phyloP scores from a whole-genome alignment of 2,329 filamentous ascomycete species.

The Epichloe amarillans region DNA sequence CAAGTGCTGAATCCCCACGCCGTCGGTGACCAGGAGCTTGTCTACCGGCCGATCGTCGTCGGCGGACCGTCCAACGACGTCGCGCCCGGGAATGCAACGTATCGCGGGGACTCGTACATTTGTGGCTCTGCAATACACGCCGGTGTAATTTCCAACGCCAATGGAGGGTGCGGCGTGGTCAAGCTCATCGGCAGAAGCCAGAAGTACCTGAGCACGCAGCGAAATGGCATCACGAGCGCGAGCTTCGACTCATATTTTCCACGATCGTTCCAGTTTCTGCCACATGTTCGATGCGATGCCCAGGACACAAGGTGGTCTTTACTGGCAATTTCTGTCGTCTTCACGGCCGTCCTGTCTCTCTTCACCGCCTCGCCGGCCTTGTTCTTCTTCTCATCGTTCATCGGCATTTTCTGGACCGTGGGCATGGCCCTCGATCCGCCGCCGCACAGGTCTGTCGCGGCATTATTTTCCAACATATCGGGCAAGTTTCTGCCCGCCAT shows the following conservation, averaged over 20 bases:
- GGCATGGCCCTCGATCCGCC: constrained; percentile 84
- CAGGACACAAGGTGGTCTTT: constrained; percentile 74
- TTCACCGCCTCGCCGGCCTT: constrained; percentile 66
- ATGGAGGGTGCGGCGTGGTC: constrained; percentile 74
- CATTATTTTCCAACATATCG: constrained; percentile 62
- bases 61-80: constrained; percentile 44
- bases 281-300: constrained; percentile 51
- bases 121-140: constrained; percentile 77
- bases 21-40: constrained; percentile 55
- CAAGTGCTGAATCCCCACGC: constrained; percentile 59
- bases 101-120: constrained; percentile 81
- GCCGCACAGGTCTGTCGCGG: constrained; percentile 49
- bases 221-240: constrained; percentile 64
- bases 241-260: constrained; percentile 84
- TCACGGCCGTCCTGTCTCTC: constrained; percentile 64
- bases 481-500: constrained; percentile 77
- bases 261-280: constrained; percentile 66
- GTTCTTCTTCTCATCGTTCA: constrained; percentile 77
- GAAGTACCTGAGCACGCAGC: constrained; percentile 48
- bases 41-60: constrained; percentile 52
- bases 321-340: constrained; percentile 67
- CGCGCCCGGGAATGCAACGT: constrained; percentile 39
- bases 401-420: constrained; percentile 77
- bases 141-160: constrained; percentile 56
- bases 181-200: constrained; percentile 55